Evolutionary conservation across 2,329 filamentous ascomycete genomes (phyloP).

Genomic region (Stemphylium lycopersici): DNA sequence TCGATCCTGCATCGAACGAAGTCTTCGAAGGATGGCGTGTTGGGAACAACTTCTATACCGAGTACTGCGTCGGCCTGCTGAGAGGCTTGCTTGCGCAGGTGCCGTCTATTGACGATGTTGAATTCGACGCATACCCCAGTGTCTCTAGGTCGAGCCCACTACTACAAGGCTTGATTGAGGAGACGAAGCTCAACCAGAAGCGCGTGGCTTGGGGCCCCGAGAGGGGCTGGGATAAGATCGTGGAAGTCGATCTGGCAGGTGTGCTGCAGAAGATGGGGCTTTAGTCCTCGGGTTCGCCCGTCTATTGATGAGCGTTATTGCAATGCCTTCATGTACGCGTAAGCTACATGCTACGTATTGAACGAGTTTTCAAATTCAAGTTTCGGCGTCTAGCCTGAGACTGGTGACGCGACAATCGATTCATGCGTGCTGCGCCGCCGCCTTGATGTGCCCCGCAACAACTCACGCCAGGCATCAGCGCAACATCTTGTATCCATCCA

Average conservation of each 20-base stretch:
- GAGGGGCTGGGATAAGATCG: constrained; percentile 64
- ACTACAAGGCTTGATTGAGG: constrained; percentile 65
- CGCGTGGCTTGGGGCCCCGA: constrained; percentile 71
- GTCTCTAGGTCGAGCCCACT: constrained; percentile 70
- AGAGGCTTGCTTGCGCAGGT: constrained; percentile 62
- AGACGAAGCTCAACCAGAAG: constrained; percentile 57
- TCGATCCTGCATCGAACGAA: constrained; percentile 69
- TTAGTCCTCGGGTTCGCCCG: too few species aligned
- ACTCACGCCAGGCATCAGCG: too few species aligned
- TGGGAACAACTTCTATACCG: constrained; percentile 71
- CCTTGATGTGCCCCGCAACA: too few species aligned
- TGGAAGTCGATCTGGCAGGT: constrained; percentile 36
- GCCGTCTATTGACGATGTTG: constrained; percentile 62
- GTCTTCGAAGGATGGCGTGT: constrained; percentile 72
- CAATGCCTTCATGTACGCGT: too few species aligned
- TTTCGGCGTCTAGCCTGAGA: too few species aligned
- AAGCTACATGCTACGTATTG: too few species aligned
- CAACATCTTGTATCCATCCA: too few species aligned
- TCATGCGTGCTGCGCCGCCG: too few species aligned
- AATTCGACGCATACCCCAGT: constrained; percentile 72
- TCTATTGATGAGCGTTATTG: too few species aligned
- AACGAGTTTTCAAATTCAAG: too few species aligned
- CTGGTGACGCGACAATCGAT: too few species aligned
- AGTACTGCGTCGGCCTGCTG: constrained; percentile 66
- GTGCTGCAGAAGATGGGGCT: constrained; percentile 36